Evolutionary conservation across 176 grass and related monocot genomes (phyloP).

Genomic region (Dendrocalamus sinicus): DNA sequence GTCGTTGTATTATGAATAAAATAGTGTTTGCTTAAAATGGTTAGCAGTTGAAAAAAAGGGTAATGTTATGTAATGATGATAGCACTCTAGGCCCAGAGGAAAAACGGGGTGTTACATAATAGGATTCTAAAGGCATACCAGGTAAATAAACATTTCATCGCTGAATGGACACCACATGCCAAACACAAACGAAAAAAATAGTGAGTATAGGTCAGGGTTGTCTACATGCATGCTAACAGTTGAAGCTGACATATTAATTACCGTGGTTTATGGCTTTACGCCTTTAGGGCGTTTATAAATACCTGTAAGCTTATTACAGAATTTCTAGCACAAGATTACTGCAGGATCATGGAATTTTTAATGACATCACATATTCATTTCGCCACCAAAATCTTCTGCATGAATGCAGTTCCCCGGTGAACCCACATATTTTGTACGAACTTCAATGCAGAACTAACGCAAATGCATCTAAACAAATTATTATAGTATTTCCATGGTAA

Average conservation of each 20-base stretch:
- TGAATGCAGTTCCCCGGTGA: neutral
- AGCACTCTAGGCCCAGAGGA: too few relatives aligned
- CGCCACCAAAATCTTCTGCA: neutral
- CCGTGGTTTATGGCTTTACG: neutral
- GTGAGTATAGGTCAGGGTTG: neutral
- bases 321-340: neutral
- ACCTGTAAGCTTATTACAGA: slow-evolving; percentile 16
- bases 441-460: neutral
- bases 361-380: neutral
- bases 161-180: neutral
- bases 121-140: neutral
- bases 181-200: neutral
- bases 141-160: neutral
- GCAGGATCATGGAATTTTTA: slow-evolving; percentile 19
- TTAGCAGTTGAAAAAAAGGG: too few relatives aligned
- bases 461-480: neutral
- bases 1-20: too few relatives aligned
- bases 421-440: neutral
- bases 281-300: neutral
- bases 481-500: neutral
- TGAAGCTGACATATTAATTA: slow-evolving; percentile 10
- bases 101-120: neutral
- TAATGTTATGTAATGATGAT: too few relatives aligned
- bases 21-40: too few relatives aligned
- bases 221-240: neutral